Evolutionary conservation across 2,329 filamentous ascomycete genomes (phyloP).

Genomic region (Hypoxylon sp.): DNA sequence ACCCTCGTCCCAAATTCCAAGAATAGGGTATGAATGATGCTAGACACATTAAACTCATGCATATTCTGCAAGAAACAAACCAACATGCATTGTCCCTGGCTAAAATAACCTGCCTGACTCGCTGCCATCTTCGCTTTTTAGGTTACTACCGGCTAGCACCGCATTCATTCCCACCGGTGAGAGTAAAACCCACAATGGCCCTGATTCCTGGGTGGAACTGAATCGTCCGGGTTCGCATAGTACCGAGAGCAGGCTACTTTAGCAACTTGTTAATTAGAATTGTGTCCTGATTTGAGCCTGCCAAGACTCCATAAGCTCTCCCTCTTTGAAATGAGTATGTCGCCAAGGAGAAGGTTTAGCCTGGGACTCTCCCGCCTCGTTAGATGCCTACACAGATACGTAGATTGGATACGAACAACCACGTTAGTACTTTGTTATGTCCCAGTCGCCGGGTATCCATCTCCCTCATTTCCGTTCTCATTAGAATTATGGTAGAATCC

Average conservation of each 20-base stretch:
- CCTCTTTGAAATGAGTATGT: not conserved
- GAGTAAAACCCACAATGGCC: not conserved
- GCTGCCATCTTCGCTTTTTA: not conserved
- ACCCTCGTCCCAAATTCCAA: not conserved
- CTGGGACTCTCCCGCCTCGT: not conserved
- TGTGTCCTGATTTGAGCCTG: not conserved
- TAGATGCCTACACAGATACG: not conserved
- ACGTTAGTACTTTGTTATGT: not conserved
- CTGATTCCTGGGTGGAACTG: not conserved
- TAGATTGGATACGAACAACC: not conserved
- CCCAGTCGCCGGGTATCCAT: not conserved
- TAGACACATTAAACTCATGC: not conserved
- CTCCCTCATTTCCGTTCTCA: not conserved
- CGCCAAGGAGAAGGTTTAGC: not conserved
- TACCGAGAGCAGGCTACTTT: not conserved
- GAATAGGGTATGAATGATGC: slow-evolving; percentile 1
- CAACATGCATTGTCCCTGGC: slow-evolving; percentile 15
- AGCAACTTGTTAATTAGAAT: not conserved
- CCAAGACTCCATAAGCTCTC: not conserved
- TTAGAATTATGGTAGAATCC: not conserved
- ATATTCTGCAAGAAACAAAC: slow-evolving; percentile 5
- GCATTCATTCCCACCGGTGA: not conserved
- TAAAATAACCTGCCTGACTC: not conserved
- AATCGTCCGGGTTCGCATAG: not conserved
- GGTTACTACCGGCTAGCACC: slow-evolving; percentile 12